Evolutionary conservation across 2,329 filamentous ascomycete genomes (phyloP).

Genomic region (Plenodomus biglobosus): DNA sequence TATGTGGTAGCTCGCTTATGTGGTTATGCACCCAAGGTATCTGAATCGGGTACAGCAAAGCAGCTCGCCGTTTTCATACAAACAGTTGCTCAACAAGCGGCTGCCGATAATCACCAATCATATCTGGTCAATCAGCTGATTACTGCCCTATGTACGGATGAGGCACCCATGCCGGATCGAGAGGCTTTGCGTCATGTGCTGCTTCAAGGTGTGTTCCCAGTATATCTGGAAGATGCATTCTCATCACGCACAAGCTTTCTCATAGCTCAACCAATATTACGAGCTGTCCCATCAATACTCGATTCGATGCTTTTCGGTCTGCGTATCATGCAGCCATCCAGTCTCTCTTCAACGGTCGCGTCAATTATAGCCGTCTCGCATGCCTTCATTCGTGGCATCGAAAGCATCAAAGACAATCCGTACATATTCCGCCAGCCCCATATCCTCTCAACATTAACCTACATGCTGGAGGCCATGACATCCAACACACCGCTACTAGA

Average conservation of each 20-base stretch:
- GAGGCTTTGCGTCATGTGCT: constrained; percentile 56
- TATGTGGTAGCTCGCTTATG: constrained; percentile 65
- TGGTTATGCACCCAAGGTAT: constrained; percentile 59
- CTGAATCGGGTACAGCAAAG: constrained; percentile 53
- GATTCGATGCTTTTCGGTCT: constrained; percentile 51
- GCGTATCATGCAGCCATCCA: constrained; percentile 45
- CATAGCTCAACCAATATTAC: constrained; percentile 55
- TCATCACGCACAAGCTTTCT: constrained; percentile 53
- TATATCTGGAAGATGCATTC: constrained; percentile 56
- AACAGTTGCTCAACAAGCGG: constrained; percentile 60
- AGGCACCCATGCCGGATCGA: constrained; percentile 44
- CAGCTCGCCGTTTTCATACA: constrained; percentile 62
- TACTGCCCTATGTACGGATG: constrained; percentile 52
- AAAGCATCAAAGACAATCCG: constrained; percentile 39
- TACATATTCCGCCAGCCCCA: constrained; percentile 43
- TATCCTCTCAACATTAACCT: constrained; percentile 43
- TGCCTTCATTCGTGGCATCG: constrained; percentile 43
- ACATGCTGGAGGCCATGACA: constrained; percentile 47
- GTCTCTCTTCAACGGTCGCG: constrained; percentile 40
- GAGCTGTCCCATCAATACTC: constrained; percentile 50
- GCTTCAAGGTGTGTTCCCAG: constrained; percentile 58
- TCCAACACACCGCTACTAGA: constrained; percentile 49
- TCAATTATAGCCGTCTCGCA: constrained; percentile 46
- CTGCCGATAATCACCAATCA: constrained; percentile 58
- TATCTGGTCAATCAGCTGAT: constrained; percentile 59